phyloP scores from a whole-genome alignment of 225 moss, liverwort and hornwort species.

The Lunularia cruciata region DNA sequence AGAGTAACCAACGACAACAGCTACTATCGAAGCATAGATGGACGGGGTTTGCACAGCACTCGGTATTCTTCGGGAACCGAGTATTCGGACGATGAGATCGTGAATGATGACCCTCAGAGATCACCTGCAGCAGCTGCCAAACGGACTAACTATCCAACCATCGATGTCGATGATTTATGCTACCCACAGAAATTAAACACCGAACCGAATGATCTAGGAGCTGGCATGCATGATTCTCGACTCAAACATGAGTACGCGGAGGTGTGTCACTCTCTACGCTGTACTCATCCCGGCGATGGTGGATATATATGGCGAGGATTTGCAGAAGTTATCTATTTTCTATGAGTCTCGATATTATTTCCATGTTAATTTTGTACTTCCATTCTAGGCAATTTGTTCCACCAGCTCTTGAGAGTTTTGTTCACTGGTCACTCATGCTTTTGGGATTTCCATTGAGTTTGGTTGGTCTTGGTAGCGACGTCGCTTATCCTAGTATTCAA shows the following conservation, averaged over 20 bases:
- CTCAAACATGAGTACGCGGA: not conserved
- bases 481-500: no score
- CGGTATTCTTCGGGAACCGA: conserved; percentile 62
- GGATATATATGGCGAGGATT: no score
- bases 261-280: conserved; percentile 12
- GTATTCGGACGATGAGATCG: conserved; percentile 56
- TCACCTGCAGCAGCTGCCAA: not conserved
- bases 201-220: conserved; percentile 10
- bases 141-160: conserved; percentile 30
- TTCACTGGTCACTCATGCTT: no score
- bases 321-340: no score
- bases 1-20: conserved; percentile 2
- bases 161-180: conserved; percentile 36
- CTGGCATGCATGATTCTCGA: not conserved
- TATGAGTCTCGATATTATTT: no score
- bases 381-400: no score
- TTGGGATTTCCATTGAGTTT: no score
- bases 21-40: not conserved
- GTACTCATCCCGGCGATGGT: no score
- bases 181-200: conserved; percentile 23
- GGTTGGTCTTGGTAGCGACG: no score
- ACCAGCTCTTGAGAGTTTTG: no score
- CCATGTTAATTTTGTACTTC: no score
- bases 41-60: conserved; percentile 18
- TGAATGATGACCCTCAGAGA: conserved; percentile 34